These are phyloP conservation scores for Phaeosphaeria sp. DNA, from an alignment of 2,329 filamentous ascomycete genomes.

Conservation along the genomic window DNA sequence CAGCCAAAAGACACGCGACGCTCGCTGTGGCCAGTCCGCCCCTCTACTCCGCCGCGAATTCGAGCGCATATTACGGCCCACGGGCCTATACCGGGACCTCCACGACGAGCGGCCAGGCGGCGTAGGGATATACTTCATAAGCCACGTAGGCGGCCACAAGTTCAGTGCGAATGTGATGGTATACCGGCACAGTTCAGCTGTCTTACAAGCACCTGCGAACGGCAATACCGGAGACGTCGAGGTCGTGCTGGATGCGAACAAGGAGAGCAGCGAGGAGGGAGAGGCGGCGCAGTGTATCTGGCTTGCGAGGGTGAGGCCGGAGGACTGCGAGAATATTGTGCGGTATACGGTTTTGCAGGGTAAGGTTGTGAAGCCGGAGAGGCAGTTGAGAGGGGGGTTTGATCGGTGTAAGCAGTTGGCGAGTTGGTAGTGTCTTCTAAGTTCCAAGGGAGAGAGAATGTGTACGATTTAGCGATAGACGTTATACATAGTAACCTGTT, in stretches of 20 bases:
- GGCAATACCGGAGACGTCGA: slow-evolving; percentile 38
- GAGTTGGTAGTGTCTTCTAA: slow-evolving; percentile 77
- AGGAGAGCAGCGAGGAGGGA: slow-evolving; percentile 37
- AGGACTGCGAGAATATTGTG: slow-evolving; percentile 93
- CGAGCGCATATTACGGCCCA: slow-evolving; percentile 82
- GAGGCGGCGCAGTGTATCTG: slow-evolving; percentile 87
- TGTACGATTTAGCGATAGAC: not conserved
- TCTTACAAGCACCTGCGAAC: slow-evolving; percentile 20
- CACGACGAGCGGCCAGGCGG: slow-evolving; percentile 90
- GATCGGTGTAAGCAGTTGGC: slow-evolving; percentile 79
- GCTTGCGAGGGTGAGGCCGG: slow-evolving; percentile 82
- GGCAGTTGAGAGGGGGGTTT: slow-evolving; percentile 88
- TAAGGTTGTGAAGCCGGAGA: slow-evolving; percentile 89
- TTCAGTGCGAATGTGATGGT: slow-evolving; percentile 95
- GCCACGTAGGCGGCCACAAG: slow-evolving; percentile 95
- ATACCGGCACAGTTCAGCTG: slow-evolving; percentile 67
- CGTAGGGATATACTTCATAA: slow-evolving; percentile 95
- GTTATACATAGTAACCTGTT: not conserved
- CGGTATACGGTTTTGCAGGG: slow-evolving; percentile 89
- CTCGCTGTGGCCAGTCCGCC: slow-evolving; percentile 91
- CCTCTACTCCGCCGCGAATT: slow-evolving; percentile 88
- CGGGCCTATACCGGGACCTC: slow-evolving; percentile 85
- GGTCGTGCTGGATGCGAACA: slow-evolving; percentile 40
- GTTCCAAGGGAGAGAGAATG: not conserved
- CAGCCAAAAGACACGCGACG: slow-evolving; percentile 92